Evolutionary conservation across 2,329 filamentous ascomycete genomes (phyloP), one percentile per base, ranked within the genome.

Genomic region (Aspergillus terreus): DNA sequence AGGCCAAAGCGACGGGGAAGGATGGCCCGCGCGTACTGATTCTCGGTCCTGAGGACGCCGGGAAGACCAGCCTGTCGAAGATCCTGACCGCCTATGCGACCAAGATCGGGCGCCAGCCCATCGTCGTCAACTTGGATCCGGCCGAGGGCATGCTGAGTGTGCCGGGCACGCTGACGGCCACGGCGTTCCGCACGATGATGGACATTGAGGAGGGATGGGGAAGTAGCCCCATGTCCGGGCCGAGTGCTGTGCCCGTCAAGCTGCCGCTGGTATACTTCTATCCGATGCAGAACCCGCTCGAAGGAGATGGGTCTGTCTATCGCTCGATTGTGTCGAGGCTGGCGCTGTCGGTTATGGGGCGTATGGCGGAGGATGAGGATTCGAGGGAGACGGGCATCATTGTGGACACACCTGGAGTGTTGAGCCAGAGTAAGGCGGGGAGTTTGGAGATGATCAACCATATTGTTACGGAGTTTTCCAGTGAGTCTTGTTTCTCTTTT

Each of bases 141-240:
- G 81, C 82, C 55, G 90, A 97, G 73, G 87, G 87, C 23, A 80
- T 92, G 78, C 74, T 94, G 49, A 85, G 82, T 47, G 76, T 92
- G 21, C 86, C 94, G 0, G 92, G 92, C 0, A 92, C 88, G 32
- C 70, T 99, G 58, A 92, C 87, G 47, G 90, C 92, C 0, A 86
- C 88, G n/a, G 88, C 90, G 4, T 91, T 95, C 65, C 88, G 88
- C 9, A 90, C 88, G 0, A 82, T 95, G 62, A 82, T 97, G 74
- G 92, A 97, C 69, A 80, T 95, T 1, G 88, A 92, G 63, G 86
- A 90, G 55, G 90, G 88, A 17, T 96, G 91, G 85, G 94, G 94
- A 9, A 90, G 82, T 59, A 92, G 90, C 61, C 92, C 92, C 0
- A 95, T 92, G 62, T 95, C 88, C 58, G 94, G 92, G 0, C 92